Conservation (phyloP, 306 rosid genomes). For the Castanopsis chinensis region DNA sequence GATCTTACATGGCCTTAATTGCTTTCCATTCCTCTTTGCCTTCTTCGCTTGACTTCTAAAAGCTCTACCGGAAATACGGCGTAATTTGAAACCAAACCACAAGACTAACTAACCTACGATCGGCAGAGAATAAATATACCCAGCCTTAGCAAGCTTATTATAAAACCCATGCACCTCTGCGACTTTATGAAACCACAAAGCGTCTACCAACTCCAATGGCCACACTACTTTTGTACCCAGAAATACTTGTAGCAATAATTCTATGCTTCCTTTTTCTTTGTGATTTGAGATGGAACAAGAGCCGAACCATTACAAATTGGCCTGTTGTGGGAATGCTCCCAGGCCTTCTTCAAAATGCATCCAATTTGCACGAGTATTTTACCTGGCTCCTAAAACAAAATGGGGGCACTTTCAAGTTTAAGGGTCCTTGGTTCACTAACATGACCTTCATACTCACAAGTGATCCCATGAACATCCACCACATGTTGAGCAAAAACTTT, state of each 20-base stretch:
- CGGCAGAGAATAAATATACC: too few relatives aligned
- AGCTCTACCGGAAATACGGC: too few relatives aligned
- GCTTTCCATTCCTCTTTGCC: too few relatives aligned
- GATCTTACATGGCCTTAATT: too few relatives aligned
- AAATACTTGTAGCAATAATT: neutral
- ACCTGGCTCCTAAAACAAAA: neutral
- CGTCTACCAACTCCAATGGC: neutral
- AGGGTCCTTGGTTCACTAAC: constrained; percentile 36
- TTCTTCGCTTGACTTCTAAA: too few relatives aligned
- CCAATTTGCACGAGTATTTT: constrained; percentile 6
- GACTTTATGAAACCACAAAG: too few relatives aligned
- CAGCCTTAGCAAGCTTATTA: too few relatives aligned
- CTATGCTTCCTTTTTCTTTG: neutral
- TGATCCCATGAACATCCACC: constrained; percentile 37
- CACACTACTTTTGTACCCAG: neutral
- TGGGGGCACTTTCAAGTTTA: constrained; percentile 21
- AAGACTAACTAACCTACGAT: too few relatives aligned
- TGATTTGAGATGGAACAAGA: neutral
- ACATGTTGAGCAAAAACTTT: neutral
- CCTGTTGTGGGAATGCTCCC: constrained; percentile 49
- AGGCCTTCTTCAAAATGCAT: neutral
- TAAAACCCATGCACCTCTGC: too few relatives aligned
- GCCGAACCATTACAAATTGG: constrained; percentile 15
- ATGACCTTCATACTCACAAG: constrained; percentile 12
- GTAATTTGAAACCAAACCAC: too few relatives aligned